Base-by-base conservation (phyloP, 2,329 filamentous ascomycete genomes). In the Ceratocystis smalleyi region DNA sequence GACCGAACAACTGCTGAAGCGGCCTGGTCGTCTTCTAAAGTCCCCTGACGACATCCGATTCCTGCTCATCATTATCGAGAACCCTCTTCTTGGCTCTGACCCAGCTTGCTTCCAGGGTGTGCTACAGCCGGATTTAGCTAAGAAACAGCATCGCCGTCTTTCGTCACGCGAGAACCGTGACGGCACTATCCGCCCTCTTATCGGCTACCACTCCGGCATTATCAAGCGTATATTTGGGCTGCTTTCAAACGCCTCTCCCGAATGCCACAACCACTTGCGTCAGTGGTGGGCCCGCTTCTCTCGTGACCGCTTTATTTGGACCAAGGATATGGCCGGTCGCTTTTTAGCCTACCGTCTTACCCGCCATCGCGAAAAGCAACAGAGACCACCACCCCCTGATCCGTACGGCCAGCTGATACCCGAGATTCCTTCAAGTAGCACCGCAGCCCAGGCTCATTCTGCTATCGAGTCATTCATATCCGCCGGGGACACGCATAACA, bases 181-280 rank as follows among this genome's bases (percentile, higher is more conserved):
- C 47, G 65, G 65, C 19, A 57, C 47, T 30, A 66, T 66, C 30
- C 51, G 59, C 10, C 65, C 65, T 7, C 40, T 66, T 32, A 59
- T 27, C 19, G 86, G 85, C 1, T 83, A 88, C 66, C 88, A 95
- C 73, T 91, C 88, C 1, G 87, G 87, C 3, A 87, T 96, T 63
- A 83, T 95, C 69, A 96, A 96, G 73, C 83, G 91, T 45, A 85
- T 95, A 47, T 73, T 95, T 30, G 91, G 91, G 0, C 76, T 96
- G 8, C 71, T 95, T 27, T 87, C 89, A 1, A 89, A 95, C 72
- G 78, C 88, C 12, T 81, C 89, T 0, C 82, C 83, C 65, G 81
- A 86, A 65, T 91, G 88, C 69, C 91, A 95, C 69, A 85, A 86
- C 63, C 83, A 87, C 69, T 74, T 95, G 30, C 83, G 91, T 8